Conservation (phyloP, 768 basidiomycete genomes). For the Melanogaster broomeanus region DNA sequence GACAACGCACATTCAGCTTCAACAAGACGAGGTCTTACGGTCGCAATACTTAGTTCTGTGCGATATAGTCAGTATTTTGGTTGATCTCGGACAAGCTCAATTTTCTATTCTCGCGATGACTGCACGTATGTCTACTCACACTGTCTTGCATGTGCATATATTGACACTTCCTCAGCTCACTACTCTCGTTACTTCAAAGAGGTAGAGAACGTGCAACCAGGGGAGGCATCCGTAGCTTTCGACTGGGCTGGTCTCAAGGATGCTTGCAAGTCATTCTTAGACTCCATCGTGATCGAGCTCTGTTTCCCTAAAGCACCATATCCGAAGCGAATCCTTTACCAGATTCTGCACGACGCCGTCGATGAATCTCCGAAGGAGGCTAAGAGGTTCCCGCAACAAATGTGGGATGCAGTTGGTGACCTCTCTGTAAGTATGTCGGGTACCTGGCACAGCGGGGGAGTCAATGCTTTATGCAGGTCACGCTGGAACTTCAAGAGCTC, state of each 20-base stretch:
- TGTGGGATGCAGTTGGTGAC: constrained; percentile 85
- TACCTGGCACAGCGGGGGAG: neutral
- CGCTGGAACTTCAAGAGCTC: constrained; percentile 65
- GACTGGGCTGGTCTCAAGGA: constrained; percentile 62
- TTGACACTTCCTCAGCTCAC: constrained; percentile 50
- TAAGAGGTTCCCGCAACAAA: constrained; percentile 72
- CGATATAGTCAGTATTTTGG: constrained; percentile 61
- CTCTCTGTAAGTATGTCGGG: constrained; percentile 54
- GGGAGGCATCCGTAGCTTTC: constrained; percentile 60
- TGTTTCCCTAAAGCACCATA: constrained; percentile 73
- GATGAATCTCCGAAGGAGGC: constrained; percentile 74
- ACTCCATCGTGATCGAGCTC: constrained; percentile 82
- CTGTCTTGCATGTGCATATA: neutral
- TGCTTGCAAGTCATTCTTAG: constrained; percentile 75
- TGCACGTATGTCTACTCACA: constrained; percentile 50
- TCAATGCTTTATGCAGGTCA: constrained; percentile 42
- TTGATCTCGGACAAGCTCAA: constrained; percentile 60
- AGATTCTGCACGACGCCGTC: constrained; percentile 68
- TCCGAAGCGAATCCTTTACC: constrained; percentile 64
- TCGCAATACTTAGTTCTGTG: constrained; percentile 63
- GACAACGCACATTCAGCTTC: constrained; percentile 53
- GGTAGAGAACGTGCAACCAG: constrained; percentile 36
- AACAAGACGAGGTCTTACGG: constrained; percentile 50
- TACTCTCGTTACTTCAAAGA: constrained; percentile 71
- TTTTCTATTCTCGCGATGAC: constrained; percentile 72